Evolutionary conservation across 2,329 filamentous ascomycete species (phyloP), one percentile per base, ranked within the genome.

Genomic region (Diplodia intermedia): DNA sequence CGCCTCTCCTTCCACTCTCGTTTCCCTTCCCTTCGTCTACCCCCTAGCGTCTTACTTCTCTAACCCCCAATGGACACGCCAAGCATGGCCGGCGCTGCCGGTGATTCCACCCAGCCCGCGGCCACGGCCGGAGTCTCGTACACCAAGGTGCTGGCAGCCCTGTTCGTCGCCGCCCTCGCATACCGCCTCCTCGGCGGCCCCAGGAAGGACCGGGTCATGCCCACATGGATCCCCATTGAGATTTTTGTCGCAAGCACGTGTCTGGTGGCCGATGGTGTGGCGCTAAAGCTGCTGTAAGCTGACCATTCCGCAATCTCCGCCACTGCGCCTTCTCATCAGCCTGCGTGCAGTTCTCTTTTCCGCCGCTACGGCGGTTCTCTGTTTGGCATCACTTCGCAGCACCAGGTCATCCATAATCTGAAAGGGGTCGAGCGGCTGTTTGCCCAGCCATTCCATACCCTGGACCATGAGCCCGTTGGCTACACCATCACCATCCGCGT

Each of bases 241-340:
- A 63, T 68, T 8, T 68, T 68, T 15, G 20, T 68, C 20, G 57
- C 57, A 20, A 68, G 57, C 36, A 56, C 43, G 47, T 68, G 66
- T 23, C 38, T 68, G 5, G 4, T 53, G 23, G 50, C 50, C 11
- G 66, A 57, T 3, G 66, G 66, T 3, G 8, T 68, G 4, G 54
- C 56, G 50, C 50, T 68, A 11, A 62, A 49, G 26, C 14, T 68
- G 33, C 49, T 68, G 66, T 68, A 68, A 62, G 66, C 43, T 50
- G 50, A 23, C 20, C 23, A 14, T n/a, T 23, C 36, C 40, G 9
- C 3, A 23, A 9, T 26, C 31, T 29, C 3, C 6, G 43, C 14
- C 5, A 11, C 18, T n/a, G 31, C 26, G 20, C 23, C 36, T 12
- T 18, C 18, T 26, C n/a, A 33, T 38, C 43, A 36, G 60, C 55